Evolutionary conservation across 2,329 filamentous ascomycete genomes (phyloP).

Genomic region (Talaromyces sp.): DNA sequence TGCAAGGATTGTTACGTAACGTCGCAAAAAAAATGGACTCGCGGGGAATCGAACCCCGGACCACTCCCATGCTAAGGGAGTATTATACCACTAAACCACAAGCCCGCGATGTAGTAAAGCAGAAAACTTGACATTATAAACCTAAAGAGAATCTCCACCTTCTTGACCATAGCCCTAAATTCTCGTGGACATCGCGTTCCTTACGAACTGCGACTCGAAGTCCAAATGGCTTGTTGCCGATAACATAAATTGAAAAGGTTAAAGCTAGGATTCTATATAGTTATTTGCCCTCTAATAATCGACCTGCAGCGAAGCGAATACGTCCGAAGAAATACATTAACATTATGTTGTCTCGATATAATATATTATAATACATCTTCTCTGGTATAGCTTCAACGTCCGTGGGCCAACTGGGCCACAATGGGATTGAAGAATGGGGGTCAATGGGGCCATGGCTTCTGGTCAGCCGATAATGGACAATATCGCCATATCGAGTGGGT

Average conservation of each 20-base stretch:
- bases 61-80: slow-evolving; percentile 42
- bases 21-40: slow-evolving; percentile 29
- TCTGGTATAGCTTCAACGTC: background rate
- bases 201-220: background rate
- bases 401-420: background rate
- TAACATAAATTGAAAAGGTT: background rate
- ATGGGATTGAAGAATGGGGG: background rate
- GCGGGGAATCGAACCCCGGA: slow-evolving; percentile 44
- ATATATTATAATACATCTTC: background rate
- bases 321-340: background rate
- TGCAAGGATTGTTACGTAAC: no score
- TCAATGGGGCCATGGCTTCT: background rate
- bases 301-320: no score
- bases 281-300: no score
- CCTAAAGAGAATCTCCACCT: no score
- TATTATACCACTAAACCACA: slow-evolving; percentile 43
- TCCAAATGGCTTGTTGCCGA: background rate
- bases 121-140: background rate
- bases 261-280: background rate
- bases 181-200: background rate
- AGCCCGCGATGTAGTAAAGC: background rate
- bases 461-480: background rate
- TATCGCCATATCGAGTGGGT: background rate
- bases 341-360: background rate
- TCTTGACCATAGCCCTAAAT: background rate